Percentiles rank a stretch among this genome's conserved stretches.
phyloP scores from a whole-genome alignment of 352 stramenopile genomes.

The Phytophthora chlamydospora region DNA sequence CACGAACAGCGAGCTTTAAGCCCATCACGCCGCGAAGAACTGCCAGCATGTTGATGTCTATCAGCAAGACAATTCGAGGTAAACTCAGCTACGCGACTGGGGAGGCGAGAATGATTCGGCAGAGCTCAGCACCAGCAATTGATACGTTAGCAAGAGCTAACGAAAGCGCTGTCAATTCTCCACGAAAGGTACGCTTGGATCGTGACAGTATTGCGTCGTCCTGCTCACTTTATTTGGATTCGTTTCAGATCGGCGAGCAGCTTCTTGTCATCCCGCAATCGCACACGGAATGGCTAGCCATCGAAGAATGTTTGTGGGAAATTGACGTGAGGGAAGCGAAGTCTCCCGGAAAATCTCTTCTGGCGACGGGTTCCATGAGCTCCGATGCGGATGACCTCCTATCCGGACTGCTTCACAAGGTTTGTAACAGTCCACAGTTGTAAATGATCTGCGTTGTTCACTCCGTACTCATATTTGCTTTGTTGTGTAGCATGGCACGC shows the following conservation, averaged over 20 bases:
- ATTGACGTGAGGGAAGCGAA: conserved; percentile 46
- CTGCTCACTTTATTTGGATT: background rate
- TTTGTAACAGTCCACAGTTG: conserved; percentile 7
- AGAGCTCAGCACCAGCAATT: conserved; percentile 27
- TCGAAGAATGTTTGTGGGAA: conserved; percentile 68
- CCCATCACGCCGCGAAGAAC: conserved; percentile 33
- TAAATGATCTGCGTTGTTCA: background rate
- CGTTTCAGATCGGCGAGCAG: conserved; percentile 18
- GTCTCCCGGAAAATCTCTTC: conserved; percentile 26
- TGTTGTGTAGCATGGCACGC: conserved; percentile 31
- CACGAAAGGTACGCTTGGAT: conserved; percentile 20
- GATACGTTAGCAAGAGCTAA: conserved; percentile 11
- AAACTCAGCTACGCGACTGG: conserved; percentile 37
- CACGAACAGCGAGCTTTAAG: conserved; percentile 21
- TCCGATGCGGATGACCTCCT: conserved; percentile 27
- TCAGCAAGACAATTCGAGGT: conserved; percentile 49
- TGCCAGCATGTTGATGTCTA: conserved; percentile 45
- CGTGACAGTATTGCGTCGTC: background rate
- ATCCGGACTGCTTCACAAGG: conserved; percentile 36
- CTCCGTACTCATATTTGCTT: too few relatives aligned
- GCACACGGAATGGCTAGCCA: conserved; percentile 50
- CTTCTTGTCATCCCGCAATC: conserved; percentile 23
- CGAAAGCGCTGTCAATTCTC: conserved; percentile 2
- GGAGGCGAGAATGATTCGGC: conserved; percentile 30
- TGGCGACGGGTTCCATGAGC: conserved; percentile 22